Evolutionary conservation across 306 rosid genomes (phyloP), one percentile per base, ranked within the genome.

Genomic region (Pyrus betulifolia): DNA sequence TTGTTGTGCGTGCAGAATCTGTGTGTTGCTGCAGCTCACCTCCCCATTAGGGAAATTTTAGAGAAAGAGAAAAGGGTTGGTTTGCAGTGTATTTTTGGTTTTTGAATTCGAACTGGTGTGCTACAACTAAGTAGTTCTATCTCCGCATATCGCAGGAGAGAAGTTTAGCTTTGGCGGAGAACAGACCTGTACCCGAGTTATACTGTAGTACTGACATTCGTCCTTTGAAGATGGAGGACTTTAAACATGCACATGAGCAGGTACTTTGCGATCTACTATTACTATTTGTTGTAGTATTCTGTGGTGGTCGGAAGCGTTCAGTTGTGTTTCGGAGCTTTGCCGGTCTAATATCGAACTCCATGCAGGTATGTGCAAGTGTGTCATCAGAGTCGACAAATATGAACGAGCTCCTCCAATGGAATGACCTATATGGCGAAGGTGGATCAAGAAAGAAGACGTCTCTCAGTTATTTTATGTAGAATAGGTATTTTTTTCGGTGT

Each of bases 281-380:
- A 19, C 59, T 4, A 1, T 2, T 51, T 54, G 1, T 54, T 17
- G 27, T 52, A 11, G 15, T 31, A n/a, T 51, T 11, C 60, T 1
- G 28, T 54, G 12, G 23, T 5, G 9, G 19, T 14, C 17, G 27
- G 63, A 11, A 12, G 30, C 4, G 63, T 58, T 58, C 30, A 1
- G 17, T 59, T 59, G 30, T 23, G 18, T 60, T n/a, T 6, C 3
- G 14, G 69, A 2, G 21, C 40, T 23, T 38, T 33, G 59, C 14
- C 45, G 58, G 31, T 19, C 19, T 55, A 6, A 23, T 27, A 46
- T 68, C 62, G 31, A 22, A 74, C 23, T 62, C 17, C n/a, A 59
- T 82, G 80, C 80, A 95, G 98, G 96, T 92, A 22, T 89, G 97
- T 72, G 98, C 98, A 5, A 95, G 98, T 33, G 97, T 95, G 77